A percentile compares a stretch with the other conserved stretches of the same genome.
Evolutionary conservation across 345 rosid species (phyloP).

Genomic region (Isatis tinctoria): DNA sequence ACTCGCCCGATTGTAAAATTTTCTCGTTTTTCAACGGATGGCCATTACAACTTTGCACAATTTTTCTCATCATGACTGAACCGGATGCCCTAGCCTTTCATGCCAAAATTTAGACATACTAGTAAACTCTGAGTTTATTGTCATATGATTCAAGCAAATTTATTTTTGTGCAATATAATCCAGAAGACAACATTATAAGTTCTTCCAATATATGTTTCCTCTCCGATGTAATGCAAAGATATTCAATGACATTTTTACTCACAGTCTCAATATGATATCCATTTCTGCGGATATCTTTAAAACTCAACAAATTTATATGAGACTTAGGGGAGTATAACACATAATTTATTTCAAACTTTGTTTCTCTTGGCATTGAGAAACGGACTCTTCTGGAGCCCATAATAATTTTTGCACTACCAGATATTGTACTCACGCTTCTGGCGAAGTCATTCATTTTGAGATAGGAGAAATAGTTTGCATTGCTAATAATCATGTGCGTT

Average conservation of each 20-base stretch:
- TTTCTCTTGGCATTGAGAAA: neutral
- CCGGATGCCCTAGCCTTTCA: neutral
- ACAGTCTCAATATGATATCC: neutral
- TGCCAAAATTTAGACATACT: neutral
- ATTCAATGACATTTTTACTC: neutral
- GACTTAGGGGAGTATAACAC: neutral
- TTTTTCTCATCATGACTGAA: neutral
- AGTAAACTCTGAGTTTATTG: neutral
- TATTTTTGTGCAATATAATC: neutral
- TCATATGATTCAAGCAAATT: neutral
- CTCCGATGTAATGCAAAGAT: neutral
- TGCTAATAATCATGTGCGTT: no score
- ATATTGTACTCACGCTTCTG: no score
- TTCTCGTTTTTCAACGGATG: neutral
- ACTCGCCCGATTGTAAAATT: neutral
- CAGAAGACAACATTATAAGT: neutral
- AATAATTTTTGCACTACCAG: no score
- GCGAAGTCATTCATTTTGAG: no score
- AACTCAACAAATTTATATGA: neutral
- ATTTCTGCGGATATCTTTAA: neutral
- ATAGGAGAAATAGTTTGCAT: no score
- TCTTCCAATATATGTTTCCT: neutral
- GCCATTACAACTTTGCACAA: neutral
- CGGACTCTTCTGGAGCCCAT: neutral
- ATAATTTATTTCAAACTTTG: neutral